phyloP scores from a whole-genome alignment of 108 stramenopile species.

The Poteriospumella lacustris region DNA sequence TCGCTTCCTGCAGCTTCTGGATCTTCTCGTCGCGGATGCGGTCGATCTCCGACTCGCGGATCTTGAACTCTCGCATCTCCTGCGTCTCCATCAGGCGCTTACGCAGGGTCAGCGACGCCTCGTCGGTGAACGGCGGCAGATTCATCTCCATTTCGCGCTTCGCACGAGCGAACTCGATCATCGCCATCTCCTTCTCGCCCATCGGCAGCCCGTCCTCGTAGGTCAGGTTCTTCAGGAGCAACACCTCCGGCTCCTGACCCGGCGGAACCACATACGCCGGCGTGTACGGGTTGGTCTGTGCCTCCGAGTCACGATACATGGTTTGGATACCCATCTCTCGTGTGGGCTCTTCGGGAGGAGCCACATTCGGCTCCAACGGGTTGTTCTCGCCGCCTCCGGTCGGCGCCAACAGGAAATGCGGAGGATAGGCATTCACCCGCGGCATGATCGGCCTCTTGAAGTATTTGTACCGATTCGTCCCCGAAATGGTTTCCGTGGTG shows the following conservation, averaged over 20 bases:
- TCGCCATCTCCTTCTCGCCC: conserved; percentile 45
- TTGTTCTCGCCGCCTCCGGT: conserved; percentile 31
- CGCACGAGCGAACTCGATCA: conserved; percentile 54
- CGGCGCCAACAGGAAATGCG: conserved; percentile 55
- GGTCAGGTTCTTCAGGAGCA: conserved; percentile 47
- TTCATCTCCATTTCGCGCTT: conserved; percentile 44
- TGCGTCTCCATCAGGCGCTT: conserved; percentile 55
- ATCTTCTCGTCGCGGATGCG: conserved; percentile 39
- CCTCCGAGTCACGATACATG: conserved; percentile 56
- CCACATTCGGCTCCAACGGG: conserved; percentile 39
- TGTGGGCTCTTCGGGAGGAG: conserved; percentile 36
- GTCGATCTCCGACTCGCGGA: conserved; percentile 40
- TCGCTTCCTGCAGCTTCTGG: conserved; percentile 39
- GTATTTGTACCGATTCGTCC: conserved; percentile 47
- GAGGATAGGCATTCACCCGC: conserved; percentile 49
- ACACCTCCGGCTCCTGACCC: conserved; percentile 54
- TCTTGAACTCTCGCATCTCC: conserved; percentile 45
- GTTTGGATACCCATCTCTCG: conserved; percentile 51
- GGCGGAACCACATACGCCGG: conserved; percentile 44
- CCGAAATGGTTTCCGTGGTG: conserved; percentile 32
- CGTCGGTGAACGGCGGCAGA: conserved; percentile 63
- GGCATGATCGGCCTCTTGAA: conserved; percentile 57
- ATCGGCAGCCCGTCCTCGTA: conserved; percentile 43
- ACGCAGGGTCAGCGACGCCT: conserved; percentile 48
- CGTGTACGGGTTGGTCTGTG: conserved; percentile 60